Evolutionary conservation across 306 rosid species (phyloP).

Genomic region (Abrus pulchellus): DNA sequence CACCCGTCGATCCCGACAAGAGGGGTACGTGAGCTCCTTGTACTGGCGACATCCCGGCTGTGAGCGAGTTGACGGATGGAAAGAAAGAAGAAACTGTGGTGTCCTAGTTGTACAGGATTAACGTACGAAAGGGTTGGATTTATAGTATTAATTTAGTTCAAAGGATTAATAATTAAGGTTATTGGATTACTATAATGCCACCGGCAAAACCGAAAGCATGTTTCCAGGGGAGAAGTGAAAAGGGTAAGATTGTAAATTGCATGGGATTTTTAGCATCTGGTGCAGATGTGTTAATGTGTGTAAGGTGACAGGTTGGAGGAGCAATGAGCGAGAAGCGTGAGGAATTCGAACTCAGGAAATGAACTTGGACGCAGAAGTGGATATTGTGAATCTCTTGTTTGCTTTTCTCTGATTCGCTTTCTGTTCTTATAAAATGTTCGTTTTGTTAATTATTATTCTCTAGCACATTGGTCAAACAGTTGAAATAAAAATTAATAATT

Average conservation of each 20-base stretch:
- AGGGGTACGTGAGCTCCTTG: constrained; percentile 58
- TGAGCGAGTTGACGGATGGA: not conserved
- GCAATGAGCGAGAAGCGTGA: not conserved
- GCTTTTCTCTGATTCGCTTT: not conserved
- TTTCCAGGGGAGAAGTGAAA: not conserved
- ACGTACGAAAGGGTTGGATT: not conserved
- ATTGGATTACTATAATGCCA: constrained; percentile 48
- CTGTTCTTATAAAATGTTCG: too few relatives aligned
- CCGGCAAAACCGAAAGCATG: not conserved
- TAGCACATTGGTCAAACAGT: too few relatives aligned
- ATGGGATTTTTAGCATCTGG: not conserved
- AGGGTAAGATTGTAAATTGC: constrained; percentile 41
- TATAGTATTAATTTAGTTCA: not conserved
- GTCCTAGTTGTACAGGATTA: not conserved
- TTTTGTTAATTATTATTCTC: too few relatives aligned
- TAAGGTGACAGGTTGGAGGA: constrained; percentile 16
- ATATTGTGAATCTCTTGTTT: not conserved
- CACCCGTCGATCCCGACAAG: constrained; percentile 40
- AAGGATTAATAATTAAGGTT: constrained; percentile 1
- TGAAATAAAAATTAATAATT: too few relatives aligned
- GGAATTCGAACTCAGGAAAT: not conserved
- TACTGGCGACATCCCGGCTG: constrained; percentile 68
- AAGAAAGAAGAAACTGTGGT: not conserved
- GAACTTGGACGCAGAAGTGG: constrained; percentile 47
- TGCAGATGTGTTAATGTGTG: not conserved